Evolutionary conservation across 306 rosid genomes (phyloP).

Genomic region (Prunus mume): DNA sequence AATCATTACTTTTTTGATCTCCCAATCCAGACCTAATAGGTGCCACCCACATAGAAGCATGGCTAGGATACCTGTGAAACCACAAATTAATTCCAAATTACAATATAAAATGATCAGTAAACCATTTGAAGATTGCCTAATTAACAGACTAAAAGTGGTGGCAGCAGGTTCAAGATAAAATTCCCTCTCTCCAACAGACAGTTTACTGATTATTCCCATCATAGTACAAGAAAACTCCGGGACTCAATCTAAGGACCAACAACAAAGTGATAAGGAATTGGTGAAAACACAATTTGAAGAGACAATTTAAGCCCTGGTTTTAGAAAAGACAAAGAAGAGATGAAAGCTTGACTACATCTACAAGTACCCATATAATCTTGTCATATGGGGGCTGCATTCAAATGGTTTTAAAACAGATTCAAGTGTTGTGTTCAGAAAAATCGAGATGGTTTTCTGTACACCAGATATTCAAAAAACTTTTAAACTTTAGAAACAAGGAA

Average conservation of each 20-base stretch:
- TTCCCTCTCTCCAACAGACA: not conserved
- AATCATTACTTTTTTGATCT: conserved; percentile 66
- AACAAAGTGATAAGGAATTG: not conserved
- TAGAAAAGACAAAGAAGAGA: not conserved
- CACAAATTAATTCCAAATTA: conserved; percentile 13
- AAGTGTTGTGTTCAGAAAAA: not conserved
- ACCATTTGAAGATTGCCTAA: not conserved
- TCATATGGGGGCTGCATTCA: not conserved
- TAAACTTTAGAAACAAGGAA: not conserved
- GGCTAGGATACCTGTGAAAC: conserved; percentile 92
- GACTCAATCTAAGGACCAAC: not conserved
- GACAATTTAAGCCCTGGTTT: not conserved
- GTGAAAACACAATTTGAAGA: not conserved
- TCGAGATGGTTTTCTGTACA: not conserved
- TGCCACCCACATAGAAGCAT: conserved; percentile 97
- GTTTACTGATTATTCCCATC: conserved; percentile 1
- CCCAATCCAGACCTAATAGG: conserved; percentile 76
- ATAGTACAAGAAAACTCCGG: not conserved
- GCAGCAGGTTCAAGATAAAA: conserved; percentile 6
- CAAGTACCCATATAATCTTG: not conserved
- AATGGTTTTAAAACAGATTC: not conserved
- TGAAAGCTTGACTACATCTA: not conserved
- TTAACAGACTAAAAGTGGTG: not conserved
- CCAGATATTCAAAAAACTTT: not conserved
- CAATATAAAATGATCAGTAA: not conserved